Conservation (phyloP, 768 basidiomycete genomes). For the Pisolithus orientalis region DNA sequence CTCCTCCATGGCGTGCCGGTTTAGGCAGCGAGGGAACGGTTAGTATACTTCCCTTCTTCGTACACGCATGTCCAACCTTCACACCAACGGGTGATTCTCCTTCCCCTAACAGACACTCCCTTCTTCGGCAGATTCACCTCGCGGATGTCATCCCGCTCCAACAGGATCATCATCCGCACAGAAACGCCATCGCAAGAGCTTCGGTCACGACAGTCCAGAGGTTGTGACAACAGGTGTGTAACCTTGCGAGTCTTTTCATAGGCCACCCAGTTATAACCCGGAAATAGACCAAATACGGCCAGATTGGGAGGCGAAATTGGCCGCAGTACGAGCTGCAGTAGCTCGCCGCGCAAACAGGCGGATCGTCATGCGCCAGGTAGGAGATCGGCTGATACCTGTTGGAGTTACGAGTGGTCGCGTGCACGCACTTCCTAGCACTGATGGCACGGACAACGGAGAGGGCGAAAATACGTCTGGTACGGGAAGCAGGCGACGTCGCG, state of each 20-base stretch:
- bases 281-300: constrained; percentile 87
- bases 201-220: constrained; percentile 77
- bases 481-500: constrained; percentile 52
- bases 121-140: constrained; percentile 50
- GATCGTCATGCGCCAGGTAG: constrained; percentile 98
- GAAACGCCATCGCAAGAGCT: constrained; percentile 83
- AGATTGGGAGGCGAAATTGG: constrained; percentile 96
- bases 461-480: constrained; percentile 35
- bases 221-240: constrained; percentile 83
- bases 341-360: constrained; percentile 92
- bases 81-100: constrained; percentile 1
- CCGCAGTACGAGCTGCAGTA: constrained; percentile 90
- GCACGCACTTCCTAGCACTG: constrained; percentile 56
- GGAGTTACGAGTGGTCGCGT: constrained; percentile 89
- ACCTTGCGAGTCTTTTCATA: neutral
- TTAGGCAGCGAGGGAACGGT: constrained; percentile 71
- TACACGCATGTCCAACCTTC: neutral
- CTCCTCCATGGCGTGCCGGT: constrained; percentile 76
- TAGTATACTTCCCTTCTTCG: constrained; percentile 19
- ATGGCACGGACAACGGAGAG: constrained; percentile 41
- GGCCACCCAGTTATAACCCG: constrained; percentile 7
- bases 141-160: constrained; percentile 36
- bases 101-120: constrained; percentile 31
- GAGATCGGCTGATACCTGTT: constrained; percentile 94
- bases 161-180: constrained; percentile 39